Percentiles rank a stretch among this genome's conserved stretches.
Evolutionary conservation across 2,329 filamentous ascomycete genomes (phyloP).

Genomic region (Endoconidiophora laricicola): DNA sequence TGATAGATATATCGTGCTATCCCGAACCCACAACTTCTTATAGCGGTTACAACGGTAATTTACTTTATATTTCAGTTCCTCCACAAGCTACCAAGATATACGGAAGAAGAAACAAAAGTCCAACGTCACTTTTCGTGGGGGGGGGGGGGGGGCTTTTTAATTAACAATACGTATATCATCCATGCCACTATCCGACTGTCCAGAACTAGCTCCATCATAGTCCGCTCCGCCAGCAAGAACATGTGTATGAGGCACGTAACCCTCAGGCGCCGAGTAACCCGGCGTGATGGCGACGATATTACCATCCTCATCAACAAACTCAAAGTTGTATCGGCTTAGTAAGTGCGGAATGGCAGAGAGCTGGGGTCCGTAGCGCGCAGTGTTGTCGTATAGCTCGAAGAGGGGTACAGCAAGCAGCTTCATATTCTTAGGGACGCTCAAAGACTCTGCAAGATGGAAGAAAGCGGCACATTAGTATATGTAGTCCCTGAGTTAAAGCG

Average conservation of each 20-base stretch:
- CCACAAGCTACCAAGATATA: not conserved
- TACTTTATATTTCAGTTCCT: too few relatives aligned
- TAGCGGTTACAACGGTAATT: too few relatives aligned
- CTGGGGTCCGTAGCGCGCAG: constrained; percentile 82
- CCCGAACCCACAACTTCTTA: too few relatives aligned
- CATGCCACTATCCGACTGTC: constrained; percentile 27
- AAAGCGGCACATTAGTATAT: constrained; percentile 14
- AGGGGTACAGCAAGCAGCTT: constrained; percentile 92
- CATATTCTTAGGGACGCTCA: constrained; percentile 98
- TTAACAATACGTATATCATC: constrained; percentile 13
- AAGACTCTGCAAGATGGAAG: constrained; percentile 47
- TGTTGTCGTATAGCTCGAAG: constrained; percentile 98
- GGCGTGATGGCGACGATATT: constrained; percentile 75
- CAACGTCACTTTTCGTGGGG: not conserved
- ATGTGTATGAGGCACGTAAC: constrained; percentile 46
- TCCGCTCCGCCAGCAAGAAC: constrained; percentile 36
- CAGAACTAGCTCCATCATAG: constrained; percentile 24
- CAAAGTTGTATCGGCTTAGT: constrained; percentile 89
- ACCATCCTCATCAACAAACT: constrained; percentile 88
- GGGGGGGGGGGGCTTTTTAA: too few relatives aligned
- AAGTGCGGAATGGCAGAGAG: constrained; percentile 92
- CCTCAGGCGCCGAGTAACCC: constrained; percentile 38
- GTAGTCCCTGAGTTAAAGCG: not conserved
- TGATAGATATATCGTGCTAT: not conserved
- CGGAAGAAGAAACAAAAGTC: not conserved